phyloP scores from a whole-genome alignment of 2,329 filamentous ascomycete species.

The Phialophora tarda region DNA sequence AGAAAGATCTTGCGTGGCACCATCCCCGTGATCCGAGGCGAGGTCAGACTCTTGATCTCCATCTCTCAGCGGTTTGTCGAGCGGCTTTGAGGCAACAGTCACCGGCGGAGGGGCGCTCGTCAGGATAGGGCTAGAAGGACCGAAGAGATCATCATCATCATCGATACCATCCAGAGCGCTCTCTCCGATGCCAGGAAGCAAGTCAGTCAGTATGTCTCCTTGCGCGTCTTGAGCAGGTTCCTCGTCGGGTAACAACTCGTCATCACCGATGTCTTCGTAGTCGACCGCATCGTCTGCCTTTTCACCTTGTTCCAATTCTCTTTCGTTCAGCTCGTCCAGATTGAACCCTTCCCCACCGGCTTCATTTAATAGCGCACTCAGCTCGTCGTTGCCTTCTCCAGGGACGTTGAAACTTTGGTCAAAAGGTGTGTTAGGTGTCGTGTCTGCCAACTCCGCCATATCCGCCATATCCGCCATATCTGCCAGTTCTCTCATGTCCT shows the following conservation, averaged over 20 bases:
- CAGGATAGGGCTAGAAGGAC: conserved; percentile 32
- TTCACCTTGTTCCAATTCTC: conserved; percentile 59
- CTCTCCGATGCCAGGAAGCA: conserved; percentile 52
- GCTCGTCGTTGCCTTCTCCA: conserved; percentile 33
- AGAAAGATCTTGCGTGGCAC: conserved; percentile 32
- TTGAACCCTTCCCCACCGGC: conserved; percentile 35
- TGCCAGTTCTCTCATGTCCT: conserved; percentile 7
- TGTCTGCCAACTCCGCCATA: conserved; percentile 25
- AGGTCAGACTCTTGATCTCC: conserved; percentile 32
- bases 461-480: conserved; percentile 25
- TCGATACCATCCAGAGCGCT: conserved; percentile 60
- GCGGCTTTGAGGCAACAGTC: conserved; percentile 20
- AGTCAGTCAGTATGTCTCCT: conserved; percentile 25
- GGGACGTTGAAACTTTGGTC: conserved; percentile 32
- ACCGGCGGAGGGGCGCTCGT: conserved; percentile 18
- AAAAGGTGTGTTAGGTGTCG: conserved; percentile 21
- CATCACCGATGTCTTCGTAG: conserved; percentile 88
- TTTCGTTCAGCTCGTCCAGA: conserved; percentile 36
- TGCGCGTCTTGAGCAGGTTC: conserved; percentile 40
- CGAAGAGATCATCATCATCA: conserved; percentile 52
- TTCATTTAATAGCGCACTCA: conserved; percentile 46
- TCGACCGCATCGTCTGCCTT: conserved; percentile 94
- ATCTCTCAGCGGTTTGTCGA: conserved; percentile 27
- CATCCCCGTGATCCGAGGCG: conserved; percentile 33
- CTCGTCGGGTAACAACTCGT: conserved; percentile 81